Percentiles rank a stretch among this genome's conserved stretches.
phyloP scores from a whole-genome alignment of 108 stramenopile genomes.

The Conticribra guillardii region DNA sequence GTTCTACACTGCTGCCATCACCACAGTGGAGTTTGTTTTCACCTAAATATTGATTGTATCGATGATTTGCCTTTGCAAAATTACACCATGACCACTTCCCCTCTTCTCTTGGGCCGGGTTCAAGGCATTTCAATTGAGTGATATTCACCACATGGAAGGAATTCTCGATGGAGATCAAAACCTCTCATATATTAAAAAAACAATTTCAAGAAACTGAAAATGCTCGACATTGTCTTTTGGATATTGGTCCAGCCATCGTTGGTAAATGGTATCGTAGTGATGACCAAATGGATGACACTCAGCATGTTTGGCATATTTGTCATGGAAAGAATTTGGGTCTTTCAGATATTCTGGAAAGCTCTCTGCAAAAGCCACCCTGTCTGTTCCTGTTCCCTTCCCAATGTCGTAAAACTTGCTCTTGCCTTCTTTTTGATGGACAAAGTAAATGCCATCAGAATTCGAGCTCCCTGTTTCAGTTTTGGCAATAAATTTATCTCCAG shows the following conservation, averaged over 20 bases:
- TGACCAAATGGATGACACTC: constrained; percentile 49
- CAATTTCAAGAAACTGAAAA: constrained; percentile 72
- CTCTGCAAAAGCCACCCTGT: not conserved
- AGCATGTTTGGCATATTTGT: constrained; percentile 18
- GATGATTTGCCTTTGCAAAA: constrained; percentile 49
- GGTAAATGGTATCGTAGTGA: constrained; percentile 68
- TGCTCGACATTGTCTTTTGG: constrained; percentile 34
- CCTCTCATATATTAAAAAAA: constrained; percentile 53
- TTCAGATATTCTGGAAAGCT: constrained; percentile 23
- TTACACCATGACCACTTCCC: constrained; percentile 73
- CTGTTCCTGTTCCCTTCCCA: too few species aligned
- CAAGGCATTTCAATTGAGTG: constrained; percentile 66
- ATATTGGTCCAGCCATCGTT: constrained; percentile 48
- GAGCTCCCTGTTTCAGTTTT: not conserved
- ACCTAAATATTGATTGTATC: constrained; percentile 45
- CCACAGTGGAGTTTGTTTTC: constrained; percentile 60
- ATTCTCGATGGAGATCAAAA: constrained; percentile 40
- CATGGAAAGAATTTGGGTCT: constrained; percentile 12
- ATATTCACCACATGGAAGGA: constrained; percentile 50
- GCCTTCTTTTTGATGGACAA: not conserved
- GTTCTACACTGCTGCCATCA: constrained; percentile 48
- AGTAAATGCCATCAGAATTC: not conserved
- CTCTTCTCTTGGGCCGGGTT: constrained; percentile 50
- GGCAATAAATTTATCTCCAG: too few species aligned
- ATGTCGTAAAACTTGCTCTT: not conserved